These are phyloP conservation scores for Solanum arcanum DNA, from an alignment of 257 asterid species.

Conservation along the genomic window DNA sequence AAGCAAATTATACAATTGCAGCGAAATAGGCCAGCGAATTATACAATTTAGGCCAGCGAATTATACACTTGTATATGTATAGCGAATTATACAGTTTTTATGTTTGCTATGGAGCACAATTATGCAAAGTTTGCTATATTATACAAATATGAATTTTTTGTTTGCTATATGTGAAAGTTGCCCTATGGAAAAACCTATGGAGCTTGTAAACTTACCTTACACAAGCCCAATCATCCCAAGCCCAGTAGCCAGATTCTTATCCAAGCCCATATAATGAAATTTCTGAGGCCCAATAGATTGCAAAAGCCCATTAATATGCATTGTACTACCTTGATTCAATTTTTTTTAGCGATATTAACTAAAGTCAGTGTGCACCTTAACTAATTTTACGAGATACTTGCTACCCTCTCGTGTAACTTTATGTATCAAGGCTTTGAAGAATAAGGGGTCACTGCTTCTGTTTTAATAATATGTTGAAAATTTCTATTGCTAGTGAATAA, in stretches of 20 bases:
- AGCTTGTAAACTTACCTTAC: neutral
- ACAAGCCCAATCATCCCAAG: neutral
- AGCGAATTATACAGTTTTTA: too few species aligned
- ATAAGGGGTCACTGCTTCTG: neutral
- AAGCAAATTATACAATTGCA: too few species aligned
- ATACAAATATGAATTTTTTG: too few species aligned
- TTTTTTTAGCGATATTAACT: neutral
- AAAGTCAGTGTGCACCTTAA: neutral
- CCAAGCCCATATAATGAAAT: neutral
- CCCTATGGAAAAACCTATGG: too few species aligned
- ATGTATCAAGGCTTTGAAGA: neutral
- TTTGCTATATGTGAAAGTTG: too few species aligned
- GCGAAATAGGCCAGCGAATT: too few species aligned
- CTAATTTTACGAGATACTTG: neutral
- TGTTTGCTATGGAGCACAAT: too few species aligned
- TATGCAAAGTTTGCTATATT: too few species aligned
- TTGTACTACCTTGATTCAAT: neutral
- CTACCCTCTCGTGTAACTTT: neutral
- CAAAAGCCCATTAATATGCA: neutral
- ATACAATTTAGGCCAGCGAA: too few species aligned
- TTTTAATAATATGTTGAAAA: neutral
- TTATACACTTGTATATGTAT: too few species aligned
- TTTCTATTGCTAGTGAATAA: neutral
- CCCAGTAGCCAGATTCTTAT: neutral
- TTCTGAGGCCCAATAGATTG: neutral